Conservation (phyloP, 108 stramenopile species). For the Fistulifera solaris region DNA sequence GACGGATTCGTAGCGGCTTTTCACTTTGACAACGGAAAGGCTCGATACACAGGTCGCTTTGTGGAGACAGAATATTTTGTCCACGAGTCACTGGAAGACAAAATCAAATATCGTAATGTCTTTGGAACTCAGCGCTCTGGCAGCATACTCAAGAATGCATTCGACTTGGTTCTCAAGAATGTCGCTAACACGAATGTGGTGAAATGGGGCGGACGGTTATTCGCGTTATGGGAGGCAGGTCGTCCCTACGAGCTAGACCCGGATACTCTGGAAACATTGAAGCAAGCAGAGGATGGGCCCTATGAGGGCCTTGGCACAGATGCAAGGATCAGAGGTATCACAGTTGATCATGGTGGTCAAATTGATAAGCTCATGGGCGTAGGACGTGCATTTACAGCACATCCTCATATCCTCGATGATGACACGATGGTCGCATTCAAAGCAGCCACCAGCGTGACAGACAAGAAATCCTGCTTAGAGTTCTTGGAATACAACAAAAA, state of each 20-base stretch:
- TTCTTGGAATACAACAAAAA: slow-evolving; percentile 22
- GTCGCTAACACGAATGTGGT: slow-evolving; percentile 24
- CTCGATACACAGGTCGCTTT: slow-evolving; percentile 28
- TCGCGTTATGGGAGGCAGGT: slow-evolving; percentile 47
- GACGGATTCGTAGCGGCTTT: slow-evolving; percentile 27
- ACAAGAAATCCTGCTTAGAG: slow-evolving; percentile 9
- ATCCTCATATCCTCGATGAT: slow-evolving; percentile 24
- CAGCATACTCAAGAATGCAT: slow-evolving; percentile 13
- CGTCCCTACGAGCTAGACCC: slow-evolving; percentile 35
- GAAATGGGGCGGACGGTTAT: slow-evolving; percentile 11
- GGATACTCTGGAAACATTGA: slow-evolving; percentile 22
- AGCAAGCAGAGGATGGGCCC: slow-evolving; percentile 9
- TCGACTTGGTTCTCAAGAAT: slow-evolving; percentile 14
- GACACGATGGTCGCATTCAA: slow-evolving; percentile 26
- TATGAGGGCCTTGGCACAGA: slow-evolving; percentile 8
- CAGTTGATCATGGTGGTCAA: slow-evolving; percentile 15
- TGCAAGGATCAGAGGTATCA: slow-evolving; percentile 11
- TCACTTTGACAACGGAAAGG: slow-evolving; percentile 10
- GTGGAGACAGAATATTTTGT: slow-evolving; percentile 32
- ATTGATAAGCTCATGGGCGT: slow-evolving; percentile 10
- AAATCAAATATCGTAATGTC: slow-evolving; percentile 22
- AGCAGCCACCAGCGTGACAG: slow-evolving; percentile 18
- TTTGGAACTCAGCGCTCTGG: slow-evolving; percentile 37
- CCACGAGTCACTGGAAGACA: slow-evolving; percentile 17
- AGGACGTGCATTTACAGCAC: slow-evolving; percentile 19